phyloP scores from a whole-genome alignment of 371 early-diverging fungal species.

The Mycotypha africana region DNA sequence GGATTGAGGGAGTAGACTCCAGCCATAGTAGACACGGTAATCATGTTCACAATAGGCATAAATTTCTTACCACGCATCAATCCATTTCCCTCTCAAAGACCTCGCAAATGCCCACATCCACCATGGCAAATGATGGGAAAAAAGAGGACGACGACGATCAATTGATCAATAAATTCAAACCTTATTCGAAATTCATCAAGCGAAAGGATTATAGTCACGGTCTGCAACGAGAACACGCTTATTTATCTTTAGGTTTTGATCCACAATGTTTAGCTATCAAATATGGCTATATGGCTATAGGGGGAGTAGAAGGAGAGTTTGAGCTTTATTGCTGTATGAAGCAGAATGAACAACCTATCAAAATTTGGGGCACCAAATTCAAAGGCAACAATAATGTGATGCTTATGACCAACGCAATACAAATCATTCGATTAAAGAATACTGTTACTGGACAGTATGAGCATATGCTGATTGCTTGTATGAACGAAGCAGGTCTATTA shows the following conservation, averaged over 20 bases:
- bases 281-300: slow-evolving; percentile 54
- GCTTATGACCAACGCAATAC: slow-evolving; percentile 48
- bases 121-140: too few relatives aligned
- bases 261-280: slow-evolving; percentile 46
- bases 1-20: too few relatives aligned
- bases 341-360: slow-evolving; percentile 17
- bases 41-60: too few relatives aligned
- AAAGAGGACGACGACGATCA: too few relatives aligned
- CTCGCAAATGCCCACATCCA: too few relatives aligned
- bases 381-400: slow-evolving; percentile 32
- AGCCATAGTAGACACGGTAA: too few relatives aligned
- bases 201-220: slow-evolving; percentile 33
- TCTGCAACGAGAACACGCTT: too few relatives aligned
- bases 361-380: slow-evolving; percentile 38
- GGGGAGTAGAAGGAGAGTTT: slow-evolving; percentile 42
- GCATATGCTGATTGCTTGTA: slow-evolving; percentile 26
- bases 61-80: too few relatives aligned
- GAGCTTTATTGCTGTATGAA: slow-evolving; percentile 48
- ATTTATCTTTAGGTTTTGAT: slow-evolving; percentile 29
- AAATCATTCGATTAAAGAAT: slow-evolving; percentile 36
- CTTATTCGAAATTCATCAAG: slow-evolving; percentile 43
- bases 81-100: too few relatives aligned
- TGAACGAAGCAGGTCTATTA: slow-evolving; percentile 47
- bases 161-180: slow-evolving; percentile 25
- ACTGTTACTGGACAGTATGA: slow-evolving; percentile 1